Base-by-base conservation (phyloP, 2,329 filamentous ascomycete species). In the Pezicula rhizophila region DNA sequence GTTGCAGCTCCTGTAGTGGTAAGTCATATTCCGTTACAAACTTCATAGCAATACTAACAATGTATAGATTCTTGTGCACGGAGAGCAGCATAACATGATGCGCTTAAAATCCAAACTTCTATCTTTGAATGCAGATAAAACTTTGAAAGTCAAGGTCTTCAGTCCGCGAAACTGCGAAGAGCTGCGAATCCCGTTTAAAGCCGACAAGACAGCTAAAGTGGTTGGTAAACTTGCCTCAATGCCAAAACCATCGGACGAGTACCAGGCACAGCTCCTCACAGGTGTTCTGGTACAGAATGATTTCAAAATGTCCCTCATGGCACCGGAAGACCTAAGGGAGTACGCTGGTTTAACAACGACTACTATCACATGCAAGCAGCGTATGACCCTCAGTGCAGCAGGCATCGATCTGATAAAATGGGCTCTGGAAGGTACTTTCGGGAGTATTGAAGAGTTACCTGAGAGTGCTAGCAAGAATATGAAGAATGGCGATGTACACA, bases 71-170 rank as follows among this genome's bases (percentile, higher is more conserved):
- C 80, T 99, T 28, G 93, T 99, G 2, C 93, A 99, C 59, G 93
- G 93, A 48, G 93, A 99, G 65, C 90, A 93, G 61, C 89, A 96
- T 65, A 96, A 97, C 64, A 97, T 97, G 90, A 96, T 93, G 78
- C 84, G 93, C 47, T 74, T 99, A 25, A 96, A 96, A 67, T 96
- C 91, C 3, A 95, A 96, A 64, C 77, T 99, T 1, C 80, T 97
- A 4, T 92, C 89, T n/a, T 78, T 96, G 34, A 96, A 96, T 62
- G 84, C 86, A 25, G 82, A 84, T 55, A 92, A 92, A 64, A 75
- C 81, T 1, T 57, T 35, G 2, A 93, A 95, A 58, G 85, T 89
- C 57, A 96, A 97, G 66, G 89, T 99, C 10, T 97, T 84, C 71
- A 95, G 88, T 20, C 93, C 93, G 0, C 84, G 88, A 46, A 99